Conservation (phyloP, 345 rosid genomes). For the Eucalyptus camaldulensis region DNA sequence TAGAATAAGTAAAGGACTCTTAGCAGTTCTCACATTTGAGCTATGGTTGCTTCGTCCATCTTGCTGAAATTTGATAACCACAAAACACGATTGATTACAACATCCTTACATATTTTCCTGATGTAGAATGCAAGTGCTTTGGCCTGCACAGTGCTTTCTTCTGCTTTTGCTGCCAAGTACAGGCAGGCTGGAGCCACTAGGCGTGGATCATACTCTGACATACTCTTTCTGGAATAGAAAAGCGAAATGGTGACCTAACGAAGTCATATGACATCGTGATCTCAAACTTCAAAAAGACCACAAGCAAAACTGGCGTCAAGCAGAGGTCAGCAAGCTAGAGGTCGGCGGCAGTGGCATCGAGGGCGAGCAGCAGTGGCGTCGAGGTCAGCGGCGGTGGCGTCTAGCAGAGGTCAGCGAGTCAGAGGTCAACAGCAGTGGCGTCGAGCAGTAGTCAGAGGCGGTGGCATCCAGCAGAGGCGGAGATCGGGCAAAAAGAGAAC, state of each 20-base stretch:
- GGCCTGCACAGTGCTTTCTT: slow-evolving; percentile 94
- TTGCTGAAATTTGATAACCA: not conserved
- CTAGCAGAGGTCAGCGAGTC: accelerated
- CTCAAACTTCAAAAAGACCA: not conserved
- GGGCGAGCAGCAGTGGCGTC: accelerated
- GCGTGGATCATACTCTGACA: slow-evolving; percentile 85
- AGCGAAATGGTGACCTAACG: not conserved
- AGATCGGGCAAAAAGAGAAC: accelerated
- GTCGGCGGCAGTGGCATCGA: accelerated
- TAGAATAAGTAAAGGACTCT: slow-evolving; percentile 1
- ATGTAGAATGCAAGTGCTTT: slow-evolving; percentile 58
- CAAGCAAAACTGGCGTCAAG: not conserved
- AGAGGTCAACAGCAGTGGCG: accelerated
- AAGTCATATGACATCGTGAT: not conserved
- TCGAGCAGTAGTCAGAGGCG: too few species aligned
- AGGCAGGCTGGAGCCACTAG: slow-evolving; percentile 92
- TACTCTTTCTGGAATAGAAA: slow-evolving; percentile 52
- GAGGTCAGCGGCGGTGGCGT: accelerated
- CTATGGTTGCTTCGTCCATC: not conserved
- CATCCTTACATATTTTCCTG: slow-evolving; percentile 52
- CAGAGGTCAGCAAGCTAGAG: too few species aligned
- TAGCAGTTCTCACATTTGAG: not conserved
- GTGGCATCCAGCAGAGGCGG: accelerated
- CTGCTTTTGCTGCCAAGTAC: slow-evolving; percentile 96
- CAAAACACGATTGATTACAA: not conserved